A percentile compares a stretch with the other conserved stretches of the same genome.
Conservation (phyloP, 495 filamentous ascomycete species). For the Podospora australis region DNA sequence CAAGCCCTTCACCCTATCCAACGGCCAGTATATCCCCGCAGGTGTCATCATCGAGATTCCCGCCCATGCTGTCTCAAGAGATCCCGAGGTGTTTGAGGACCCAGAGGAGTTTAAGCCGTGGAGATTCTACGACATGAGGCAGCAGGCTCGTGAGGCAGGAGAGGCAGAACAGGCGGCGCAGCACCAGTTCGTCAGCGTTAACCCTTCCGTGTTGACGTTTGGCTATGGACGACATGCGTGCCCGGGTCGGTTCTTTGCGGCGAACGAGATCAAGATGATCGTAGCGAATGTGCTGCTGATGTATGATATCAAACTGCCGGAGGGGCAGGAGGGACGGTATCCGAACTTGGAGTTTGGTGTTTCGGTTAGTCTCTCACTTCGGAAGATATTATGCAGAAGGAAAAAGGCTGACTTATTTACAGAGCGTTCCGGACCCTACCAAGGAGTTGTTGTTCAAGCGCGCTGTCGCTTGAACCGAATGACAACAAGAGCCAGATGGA, state of each 20-base stretch:
- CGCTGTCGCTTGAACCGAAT: neutral
- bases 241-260: constrained; percentile 54
- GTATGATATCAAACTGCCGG: constrained; percentile 45
- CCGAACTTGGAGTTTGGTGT: constrained; percentile 13
- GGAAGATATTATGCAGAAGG: no score
- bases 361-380: constrained; percentile 10
- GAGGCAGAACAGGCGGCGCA: constrained; percentile 20
- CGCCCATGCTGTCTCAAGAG: constrained; percentile 28
- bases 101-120: constrained; percentile 41
- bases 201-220: constrained; percentile 36
- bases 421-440: constrained; percentile 8
- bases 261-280: constrained; percentile 49
- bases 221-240: constrained; percentile 52
- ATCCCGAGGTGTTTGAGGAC: constrained; percentile 22
- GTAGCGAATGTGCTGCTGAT: constrained; percentile 47
- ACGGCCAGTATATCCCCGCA: constrained; percentile 33
- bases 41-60: constrained; percentile 35
- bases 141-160: constrained; percentile 26
- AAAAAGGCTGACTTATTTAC: neutral
- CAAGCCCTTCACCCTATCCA: constrained; percentile 34
- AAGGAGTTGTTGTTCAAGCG: constrained; percentile 7
- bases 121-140: constrained; percentile 43
- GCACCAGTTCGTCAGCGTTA: constrained; percentile 39
- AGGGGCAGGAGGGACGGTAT: constrained; percentile 16
- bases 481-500: no score